Base-by-base conservation (phyloP, 2,329 filamentous ascomycete species). In the Trichophyton mentagrophytes region DNA sequence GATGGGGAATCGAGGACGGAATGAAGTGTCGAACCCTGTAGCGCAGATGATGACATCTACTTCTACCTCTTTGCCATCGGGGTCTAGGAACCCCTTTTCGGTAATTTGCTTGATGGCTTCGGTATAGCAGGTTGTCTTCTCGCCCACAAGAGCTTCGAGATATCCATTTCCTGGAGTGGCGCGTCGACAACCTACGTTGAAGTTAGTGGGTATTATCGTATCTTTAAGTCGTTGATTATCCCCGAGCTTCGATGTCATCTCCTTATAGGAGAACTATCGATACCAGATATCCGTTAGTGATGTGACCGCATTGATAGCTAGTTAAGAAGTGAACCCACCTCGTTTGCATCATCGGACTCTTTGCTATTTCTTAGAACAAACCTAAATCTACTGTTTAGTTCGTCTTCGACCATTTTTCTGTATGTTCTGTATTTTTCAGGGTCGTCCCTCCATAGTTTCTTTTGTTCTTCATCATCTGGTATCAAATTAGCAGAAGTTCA, bases 11-110 rank as follows among this genome's bases (percentile, higher is more conserved):
- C 42, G 61, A 13, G 63, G 71, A 65, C 62, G 73, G 68, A 63
- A 74, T 72, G 0, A 78, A 9, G 79, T 77, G 64, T 86, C 85
- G 7, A 84, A 83, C 0, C 86, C 86, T 0, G 86, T 89, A 1
- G 85, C 82, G 66, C 85, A 88, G 65, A 89, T 82, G 3, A 88
- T 74, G 13, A 82, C 82, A 62, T 87, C 85, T 0, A 86, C 82
- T 15, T 82, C 76, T 2, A 83, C 73, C 33, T 80, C 74, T 0
- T 68, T 68, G 1, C 84, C 84, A 64, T 87, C 84, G 0, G 73
- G 57, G 1, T 66, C 67, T 38, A 68, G 61, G 55, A 70, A 66
- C 2, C 65, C 66, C 0, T 64, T 64, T n/a, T 63, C 40, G 7
- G 61, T 63, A 51, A 67, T 58, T 2, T 59, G 22, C 5, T 62